Conservation (phyloP, 257 asterid genomes). For the Nicotiana benthamiana region DNA sequence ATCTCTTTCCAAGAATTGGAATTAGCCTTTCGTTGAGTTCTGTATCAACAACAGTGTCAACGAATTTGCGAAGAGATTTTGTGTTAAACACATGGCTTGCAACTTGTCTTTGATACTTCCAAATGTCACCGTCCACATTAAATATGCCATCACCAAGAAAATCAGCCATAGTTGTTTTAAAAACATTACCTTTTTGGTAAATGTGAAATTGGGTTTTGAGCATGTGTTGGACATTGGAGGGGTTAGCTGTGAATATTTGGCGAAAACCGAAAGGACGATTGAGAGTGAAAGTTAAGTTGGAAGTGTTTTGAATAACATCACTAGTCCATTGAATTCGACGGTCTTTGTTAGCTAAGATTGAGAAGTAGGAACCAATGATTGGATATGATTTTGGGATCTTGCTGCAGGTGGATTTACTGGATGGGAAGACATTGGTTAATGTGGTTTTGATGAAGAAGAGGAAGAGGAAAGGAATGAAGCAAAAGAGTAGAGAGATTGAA, state of each 20-base stretch:
- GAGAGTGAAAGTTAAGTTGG: slow-evolving; percentile 54
- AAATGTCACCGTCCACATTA: slow-evolving; percentile 46
- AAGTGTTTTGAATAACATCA: slow-evolving; percentile 23
- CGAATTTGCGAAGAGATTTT: slow-evolving; percentile 41
- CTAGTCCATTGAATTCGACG: slow-evolving; percentile 45
- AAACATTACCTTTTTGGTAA: slow-evolving; percentile 42
- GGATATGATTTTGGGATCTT: slow-evolving; percentile 39
- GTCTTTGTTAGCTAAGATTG: slow-evolving; percentile 29
- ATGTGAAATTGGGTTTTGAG: slow-evolving; percentile 43
- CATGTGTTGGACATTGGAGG: slow-evolving; percentile 56
- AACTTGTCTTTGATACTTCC: slow-evolving; percentile 56
- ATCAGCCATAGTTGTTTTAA: slow-evolving; percentile 20
- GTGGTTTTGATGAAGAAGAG: slow-evolving; percentile 13
- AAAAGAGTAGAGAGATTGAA: slow-evolving; percentile 14
- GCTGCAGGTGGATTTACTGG: not conserved
- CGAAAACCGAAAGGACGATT: slow-evolving; percentile 37
- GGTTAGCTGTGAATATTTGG: slow-evolving; percentile 48
- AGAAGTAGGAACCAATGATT: slow-evolving; percentile 34
- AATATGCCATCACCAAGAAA: slow-evolving; percentile 63
- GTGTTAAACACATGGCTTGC: slow-evolving; percentile 62
- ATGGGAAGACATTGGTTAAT: not conserved
- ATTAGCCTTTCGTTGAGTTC: slow-evolving; percentile 38
- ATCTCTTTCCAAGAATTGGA: slow-evolving; percentile 41
- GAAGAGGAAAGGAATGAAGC: slow-evolving; percentile 21
- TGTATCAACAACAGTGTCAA: slow-evolving; percentile 41